Conservation (phyloP, 148 eudicot species). For the Amaranthus cruentus region DNA sequence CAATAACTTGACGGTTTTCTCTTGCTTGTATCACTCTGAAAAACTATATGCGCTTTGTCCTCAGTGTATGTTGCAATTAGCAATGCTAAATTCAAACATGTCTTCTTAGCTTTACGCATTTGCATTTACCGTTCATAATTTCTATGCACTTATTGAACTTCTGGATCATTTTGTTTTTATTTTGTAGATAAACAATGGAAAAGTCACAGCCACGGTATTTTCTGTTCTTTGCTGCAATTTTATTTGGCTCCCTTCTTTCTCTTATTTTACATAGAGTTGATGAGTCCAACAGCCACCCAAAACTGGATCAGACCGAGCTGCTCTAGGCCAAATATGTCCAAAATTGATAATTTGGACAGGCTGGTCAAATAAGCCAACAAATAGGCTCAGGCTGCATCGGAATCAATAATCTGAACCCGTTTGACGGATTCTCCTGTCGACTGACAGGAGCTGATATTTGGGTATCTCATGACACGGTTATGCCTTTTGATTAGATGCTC, state of each 20-base stretch:
- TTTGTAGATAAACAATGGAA: constrained; percentile 70
- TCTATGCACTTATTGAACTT: not conserved
- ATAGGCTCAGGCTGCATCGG: no score
- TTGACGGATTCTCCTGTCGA: not conserved
- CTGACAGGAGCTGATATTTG: not conserved
- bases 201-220: constrained; percentile 68
- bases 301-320: no score
- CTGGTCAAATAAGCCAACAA: no score
- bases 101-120: not conserved
- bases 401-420: no score
- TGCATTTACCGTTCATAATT: not conserved
- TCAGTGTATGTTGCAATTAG: not conserved
- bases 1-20: not conserved
- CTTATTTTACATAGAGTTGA: not conserved
- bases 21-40: not conserved
- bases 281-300: no score
- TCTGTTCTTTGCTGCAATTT: not conserved
- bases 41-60: no score
- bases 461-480: constrained; percentile 13
- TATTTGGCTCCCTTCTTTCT: not conserved
- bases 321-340: no score
- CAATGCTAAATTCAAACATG: not conserved
- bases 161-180: constrained; percentile 3
- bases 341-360: no score
- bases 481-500: constrained; percentile 47